Evolutionary conservation across 2,329 filamentous ascomycete species (phyloP), one percentile per base, ranked within the genome.

Genomic region (Plenodomus tracheiphilus): DNA sequence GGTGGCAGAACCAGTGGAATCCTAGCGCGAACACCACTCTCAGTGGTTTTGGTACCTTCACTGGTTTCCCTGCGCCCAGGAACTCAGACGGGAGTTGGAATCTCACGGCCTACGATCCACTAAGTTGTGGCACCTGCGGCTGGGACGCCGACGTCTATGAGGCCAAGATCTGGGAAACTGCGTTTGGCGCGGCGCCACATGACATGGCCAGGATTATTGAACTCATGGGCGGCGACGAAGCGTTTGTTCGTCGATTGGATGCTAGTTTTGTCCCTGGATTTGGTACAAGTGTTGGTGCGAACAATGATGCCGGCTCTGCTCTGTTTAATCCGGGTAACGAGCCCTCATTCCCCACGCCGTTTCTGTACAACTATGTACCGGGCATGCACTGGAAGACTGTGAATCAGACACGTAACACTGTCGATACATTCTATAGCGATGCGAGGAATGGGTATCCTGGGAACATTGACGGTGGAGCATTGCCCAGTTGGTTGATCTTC

Each of bases 151-250:
- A 62, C 47, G 89, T 86, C 0, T 90, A 86, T 56, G 86, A 90
- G 68, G 84, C 82, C 40, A 84, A 81, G 47, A 75, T 83, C 2
- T 91, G 87, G 86, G 80, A 88, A 46, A 89, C 89, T 60, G 82
- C 81, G 2, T 89, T 88, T 44, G 74, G 46, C 32, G 46, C 68
- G 46, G 73, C 73, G 0, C 74, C 73, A 0, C 71, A 74, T 25
- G 73, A 76, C 44, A 68, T 70, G 59, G 64, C 65, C 1, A 53
- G 59, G 3, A 57, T 75, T 10, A 73, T 75, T 17, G 54, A 57
- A 2, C 62, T 13, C 55, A 75, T 20, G 74, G 73, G 39, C n/a
- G 74, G 73, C 0, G 58, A 66, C 1, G 51, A 61, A 1, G 52
- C 61, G 0, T 75, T 74, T 36, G 64, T 75, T 17, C 45, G 53